Evolutionary conservation across 352 stramenopile genomes (phyloP).

Genomic region (Globisporangium viniferum): DNA sequence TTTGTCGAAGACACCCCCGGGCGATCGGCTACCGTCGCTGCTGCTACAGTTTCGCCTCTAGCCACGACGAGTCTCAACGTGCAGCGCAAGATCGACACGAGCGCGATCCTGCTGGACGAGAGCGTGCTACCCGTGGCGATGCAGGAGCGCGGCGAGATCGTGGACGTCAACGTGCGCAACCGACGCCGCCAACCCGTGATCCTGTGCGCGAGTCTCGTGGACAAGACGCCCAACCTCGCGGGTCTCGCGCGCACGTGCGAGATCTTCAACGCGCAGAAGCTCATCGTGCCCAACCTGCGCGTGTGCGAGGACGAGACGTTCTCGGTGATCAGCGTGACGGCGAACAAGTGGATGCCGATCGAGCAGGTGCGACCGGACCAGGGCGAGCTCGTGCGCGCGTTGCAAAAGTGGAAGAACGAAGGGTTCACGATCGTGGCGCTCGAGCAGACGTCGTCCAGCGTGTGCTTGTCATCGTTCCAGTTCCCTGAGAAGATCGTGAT

Average conservation of each 20-base stretch:
- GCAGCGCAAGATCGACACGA: slow-evolving; percentile 80
- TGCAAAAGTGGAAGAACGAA: slow-evolving; percentile 72
- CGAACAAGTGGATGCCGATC: slow-evolving; percentile 94
- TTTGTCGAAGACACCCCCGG: slow-evolving; percentile 29
- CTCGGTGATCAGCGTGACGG: slow-evolving; percentile 89
- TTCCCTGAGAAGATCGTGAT: slow-evolving; percentile 93
- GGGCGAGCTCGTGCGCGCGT: slow-evolving; percentile 28
- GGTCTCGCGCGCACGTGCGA: slow-evolving; percentile 93
- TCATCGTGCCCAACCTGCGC: slow-evolving; percentile 88
- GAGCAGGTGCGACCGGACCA: slow-evolving; percentile 77
- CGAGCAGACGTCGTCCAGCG: slow-evolving; percentile 93
- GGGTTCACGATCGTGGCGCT: slow-evolving; percentile 93
- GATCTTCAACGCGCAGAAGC: slow-evolving; percentile 91
- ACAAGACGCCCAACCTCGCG: slow-evolving; percentile 95
- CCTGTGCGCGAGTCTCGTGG: slow-evolving; percentile 86
- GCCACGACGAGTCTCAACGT: slow-evolving; percentile 26
- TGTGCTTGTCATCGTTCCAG: slow-evolving; percentile 73
- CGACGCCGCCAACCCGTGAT: slow-evolving; percentile 61
- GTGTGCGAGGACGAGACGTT: slow-evolving; percentile 89
- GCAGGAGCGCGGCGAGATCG: slow-evolving; percentile 26
- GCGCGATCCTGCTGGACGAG: slow-evolving; percentile 57
- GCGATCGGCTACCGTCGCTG: background rate
- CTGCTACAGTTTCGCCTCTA: background rate
- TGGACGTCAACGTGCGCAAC: slow-evolving; percentile 45
- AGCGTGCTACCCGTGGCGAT: slow-evolving; percentile 51